Evolutionary conservation across 768 basidiomycete species (phyloP), one percentile per base, ranked within the genome.

Genomic region (Leccinum aurantiacum): DNA sequence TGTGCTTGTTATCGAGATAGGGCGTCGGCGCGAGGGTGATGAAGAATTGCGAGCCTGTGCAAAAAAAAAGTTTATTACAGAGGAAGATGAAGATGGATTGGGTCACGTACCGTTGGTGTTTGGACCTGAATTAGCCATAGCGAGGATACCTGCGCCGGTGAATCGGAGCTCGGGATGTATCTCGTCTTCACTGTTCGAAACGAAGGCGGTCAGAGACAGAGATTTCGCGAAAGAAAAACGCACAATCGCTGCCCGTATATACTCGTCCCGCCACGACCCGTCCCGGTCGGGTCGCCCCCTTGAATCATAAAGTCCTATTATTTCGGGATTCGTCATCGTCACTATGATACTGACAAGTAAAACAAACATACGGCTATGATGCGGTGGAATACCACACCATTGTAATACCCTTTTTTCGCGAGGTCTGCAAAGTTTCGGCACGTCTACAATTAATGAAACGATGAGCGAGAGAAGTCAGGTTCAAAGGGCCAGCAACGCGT

Each of bases 1-100:
- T 92, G 71, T 93, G 91, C 67, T 91, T 92, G 67, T 82, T 87
- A 67, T 94, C 92, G 41, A 94, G 78, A 71, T 81, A 94, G 2
- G 92, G 92, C 25, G 93, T 93, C 27, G 91, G 91, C 2, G 82
- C 82, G 24, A 94, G 82, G 0, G 91, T 90, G 65, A 98, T 82
- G 76, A 98, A 97, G 78, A 98, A 98, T 73, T 98, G 96, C 17
- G 93, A 96, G 22, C 95, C 95, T 92, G 66, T n/a, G 2, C 13
- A 33, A 33, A 33, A 29, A 33, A 33, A 11, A 11, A 0, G 11
- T 33, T 13, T 33, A 0, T 33, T 19, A 58, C 31, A 33, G 31
- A 33, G 14, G 35, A 3, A 0, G 0, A 5, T 0, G 35, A 35
- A 0, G 6, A 14, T 35, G 13, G 17, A 41, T n/a, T 3, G 15